Base-by-base conservation (phyloP, 75 land plant species). In the Gnetum montanum region DNA sequence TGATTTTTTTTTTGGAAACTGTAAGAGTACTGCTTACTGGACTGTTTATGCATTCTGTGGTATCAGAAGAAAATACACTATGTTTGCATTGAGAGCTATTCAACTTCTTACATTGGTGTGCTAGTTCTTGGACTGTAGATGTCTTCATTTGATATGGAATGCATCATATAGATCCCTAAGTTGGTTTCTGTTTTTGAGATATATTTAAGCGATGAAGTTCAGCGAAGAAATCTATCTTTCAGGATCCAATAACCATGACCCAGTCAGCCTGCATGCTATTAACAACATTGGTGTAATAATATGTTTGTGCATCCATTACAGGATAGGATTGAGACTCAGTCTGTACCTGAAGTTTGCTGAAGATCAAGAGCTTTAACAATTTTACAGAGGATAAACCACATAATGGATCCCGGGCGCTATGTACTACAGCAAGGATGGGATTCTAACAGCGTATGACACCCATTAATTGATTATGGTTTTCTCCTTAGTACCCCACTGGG, bases 401-500 rank as follows among this genome's bases (percentile, higher is more conserved):
- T 70, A 67, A 93, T 93, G 98, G 98, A 93, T 70, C 79, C 78
- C 47, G 85, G 86, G 49, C 96, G 98, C 65, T 89, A 74, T 82
- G 83, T 61, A 65, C 78, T 63, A 29, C 98, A 82, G 67, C 98
- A 82, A 77, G 82, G 90, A 90, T 93, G 98, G 98, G 98, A 89
- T 69, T 79, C 71, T 82, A 85, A 85, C 98, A 93, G 98, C 84
- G 98, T 93, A 93, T 63, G 77, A 49, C 68, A 24, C 47, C 56
- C 49, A 65, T 34, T 58, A 65, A n/a, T n/a, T 65, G 49, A 69
- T 82, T 88, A 88, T 74, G 82, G 83, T 87, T 88, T 87, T 60
- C 69, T 76, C 66, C 75, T 79, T 86, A 65, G 66, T 72, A 55
- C 65, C 72, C 60, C 66, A 64, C 73, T 48, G 68, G 90, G 77